phyloP scores from a whole-genome alignment of 768 basidiomycete genomes.

The Hygrophoropsis aurantiaca region DNA sequence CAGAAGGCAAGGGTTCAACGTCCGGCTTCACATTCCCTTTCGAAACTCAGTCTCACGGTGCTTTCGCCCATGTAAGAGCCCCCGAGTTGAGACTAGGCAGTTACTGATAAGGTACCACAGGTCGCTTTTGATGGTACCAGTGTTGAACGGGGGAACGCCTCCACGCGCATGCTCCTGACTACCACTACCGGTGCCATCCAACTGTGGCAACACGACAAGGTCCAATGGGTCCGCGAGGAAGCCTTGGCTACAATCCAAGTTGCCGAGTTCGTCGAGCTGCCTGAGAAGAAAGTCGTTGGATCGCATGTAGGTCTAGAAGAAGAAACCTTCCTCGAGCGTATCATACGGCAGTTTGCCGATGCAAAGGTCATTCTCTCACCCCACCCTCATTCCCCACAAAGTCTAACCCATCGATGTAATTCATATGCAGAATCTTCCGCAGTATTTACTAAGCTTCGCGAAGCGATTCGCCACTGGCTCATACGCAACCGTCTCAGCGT shows the following conservation, averaged over 20 bases:
- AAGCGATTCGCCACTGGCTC: slow-evolving; percentile 72
- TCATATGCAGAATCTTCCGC: slow-evolving; percentile 79
- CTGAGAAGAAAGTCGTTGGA: slow-evolving; percentile 49
- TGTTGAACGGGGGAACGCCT: slow-evolving; percentile 33
- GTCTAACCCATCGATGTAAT: too few relatives aligned
- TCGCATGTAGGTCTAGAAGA: slow-evolving; percentile 29
- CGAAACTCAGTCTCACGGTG: slow-evolving; percentile 63
- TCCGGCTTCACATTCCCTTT: slow-evolving; percentile 63
- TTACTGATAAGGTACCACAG: slow-evolving; percentile 27
- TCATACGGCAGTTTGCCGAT: slow-evolving; percentile 58
- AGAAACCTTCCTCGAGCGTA: slow-evolving; percentile 51
- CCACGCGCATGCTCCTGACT: slow-evolving; percentile 51
- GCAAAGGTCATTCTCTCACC: slow-evolving; percentile 48
- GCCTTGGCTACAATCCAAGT: slow-evolving; percentile 61
- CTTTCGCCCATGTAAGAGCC: slow-evolving; percentile 59
- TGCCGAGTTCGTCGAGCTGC: slow-evolving; percentile 77
- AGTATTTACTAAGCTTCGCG: slow-evolving; percentile 63
- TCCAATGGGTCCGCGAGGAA: slow-evolving; percentile 83
- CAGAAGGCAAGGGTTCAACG: slow-evolving; percentile 44
- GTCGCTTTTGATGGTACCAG: slow-evolving; percentile 53
- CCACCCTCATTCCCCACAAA: too few relatives aligned
- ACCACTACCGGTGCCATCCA: slow-evolving; percentile 80
- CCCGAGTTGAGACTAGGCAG: slow-evolving; percentile 2
- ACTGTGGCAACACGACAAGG: slow-evolving; percentile 60
- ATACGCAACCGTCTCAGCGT: slow-evolving; percentile 39